Base-by-base conservation (phyloP, 148 eudicot species). In the Vaccinium darrowii region DNA sequence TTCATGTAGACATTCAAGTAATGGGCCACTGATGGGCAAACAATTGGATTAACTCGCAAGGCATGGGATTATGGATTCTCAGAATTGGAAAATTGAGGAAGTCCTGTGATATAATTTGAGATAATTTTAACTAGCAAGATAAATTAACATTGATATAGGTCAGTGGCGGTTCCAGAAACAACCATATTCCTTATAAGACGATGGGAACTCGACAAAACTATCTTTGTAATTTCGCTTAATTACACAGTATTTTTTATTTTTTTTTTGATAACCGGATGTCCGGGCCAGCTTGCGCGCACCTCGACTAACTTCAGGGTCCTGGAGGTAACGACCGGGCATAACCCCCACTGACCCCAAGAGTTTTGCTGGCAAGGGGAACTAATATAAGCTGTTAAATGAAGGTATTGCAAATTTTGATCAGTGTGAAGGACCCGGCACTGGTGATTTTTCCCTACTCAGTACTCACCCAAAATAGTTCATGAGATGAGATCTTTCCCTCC, bases 1-100 rank as follows among this genome's bases (percentile, higher is more conserved):
- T 67, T 67, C 84, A 49, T 23, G 25, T 81, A 27, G 43, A 50
- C 47, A 77, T 25, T 77, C 80, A 53, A 25, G 23, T 56, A 25
- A 79, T 54, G 82, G 49, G 21, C n/a, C 16, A 78, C 50, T 57
- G 67, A 79, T 54, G 82, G 82, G 23, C n/a, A 18, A 25, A 33
- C 33, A 23, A 57, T 25, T 23, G 57, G 16, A 79, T 79, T 79
- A 57, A 36, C 62, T 79, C 30, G 47, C 47, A 43, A 43, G 47
- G 47, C 47, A 43, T 43, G 47, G 47, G 47, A 43, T 43, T 43
- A 4, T 43, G 47, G 47, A 43, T 43, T 43, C 47, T 43, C 80
- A 23, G 10, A 78, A 51, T 57, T 49, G 57, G 14, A 77, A 50
- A 76, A n/a, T 19, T 23, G 56, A 73, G 77, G 10, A 19, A 73